A percentile compares a stretch with the other conserved stretches of the same genome.
Evolutionary conservation across 345 rosid species (phyloP).

Genomic region (Eutrema heterophyllum): DNA sequence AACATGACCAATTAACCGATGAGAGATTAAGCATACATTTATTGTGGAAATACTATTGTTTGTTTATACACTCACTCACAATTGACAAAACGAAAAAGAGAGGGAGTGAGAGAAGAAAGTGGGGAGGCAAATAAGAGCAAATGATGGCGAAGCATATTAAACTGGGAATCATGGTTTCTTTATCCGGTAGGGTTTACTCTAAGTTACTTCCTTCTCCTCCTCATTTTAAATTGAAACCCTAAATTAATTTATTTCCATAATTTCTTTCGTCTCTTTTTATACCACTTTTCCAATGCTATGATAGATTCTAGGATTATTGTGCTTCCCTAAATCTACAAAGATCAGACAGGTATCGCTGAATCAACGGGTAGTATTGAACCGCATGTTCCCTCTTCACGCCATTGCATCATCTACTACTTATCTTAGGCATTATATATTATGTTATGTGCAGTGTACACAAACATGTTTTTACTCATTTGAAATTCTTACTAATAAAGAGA

Average conservation of each 20-base stretch:
- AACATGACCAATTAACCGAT: too few species aligned
- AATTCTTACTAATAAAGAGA: not conserved
- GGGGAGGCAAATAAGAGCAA: slow-evolving; percentile 15
- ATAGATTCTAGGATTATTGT: slow-evolving; percentile 14
- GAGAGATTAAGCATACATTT: too few species aligned
- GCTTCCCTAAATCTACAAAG: not conserved
- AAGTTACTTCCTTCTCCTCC: not conserved
- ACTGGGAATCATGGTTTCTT: not conserved
- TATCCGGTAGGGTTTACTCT: slow-evolving; percentile 10
- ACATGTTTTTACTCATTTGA: not conserved
- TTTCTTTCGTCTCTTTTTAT: not conserved
- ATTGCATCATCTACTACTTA: slow-evolving; percentile 8
- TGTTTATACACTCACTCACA: not conserved
- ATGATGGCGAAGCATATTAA: slow-evolving; percentile 13
- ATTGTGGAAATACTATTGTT: not conserved
- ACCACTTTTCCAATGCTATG: slow-evolving; percentile 13
- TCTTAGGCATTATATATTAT: not conserved
- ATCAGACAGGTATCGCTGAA: not conserved
- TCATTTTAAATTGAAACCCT: not conserved
- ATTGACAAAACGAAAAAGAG: not conserved
- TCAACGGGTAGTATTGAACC: not conserved
- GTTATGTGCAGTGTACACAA: not conserved
- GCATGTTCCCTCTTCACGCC: slow-evolving; percentile 14
- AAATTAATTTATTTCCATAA: not conserved
- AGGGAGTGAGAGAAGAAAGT: not conserved